Evolutionary conservation across 371 early-diverging fungal species (phyloP).

Genomic region (Syncephalis plumigaleata): DNA sequence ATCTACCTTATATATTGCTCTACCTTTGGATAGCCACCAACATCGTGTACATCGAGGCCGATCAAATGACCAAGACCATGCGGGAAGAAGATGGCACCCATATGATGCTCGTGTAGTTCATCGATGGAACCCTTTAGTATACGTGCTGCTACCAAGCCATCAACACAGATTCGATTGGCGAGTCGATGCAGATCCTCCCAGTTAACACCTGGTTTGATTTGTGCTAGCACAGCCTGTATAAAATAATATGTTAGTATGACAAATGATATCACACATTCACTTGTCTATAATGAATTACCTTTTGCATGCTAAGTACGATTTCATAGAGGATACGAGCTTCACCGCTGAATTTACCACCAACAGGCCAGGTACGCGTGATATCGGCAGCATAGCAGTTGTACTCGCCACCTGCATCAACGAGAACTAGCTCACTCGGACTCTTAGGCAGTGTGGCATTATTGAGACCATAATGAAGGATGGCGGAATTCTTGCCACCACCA

Average conservation of each 20-base stretch:
- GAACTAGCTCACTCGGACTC: conserved; percentile 38
- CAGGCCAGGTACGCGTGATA: conserved; percentile 81
- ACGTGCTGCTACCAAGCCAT: conserved; percentile 59
- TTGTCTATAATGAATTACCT: conserved; percentile 13
- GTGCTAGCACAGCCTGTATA: conserved; percentile 24
- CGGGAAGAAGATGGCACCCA: conserved; percentile 79
- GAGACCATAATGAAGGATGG: conserved; percentile 33
- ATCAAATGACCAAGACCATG: conserved; percentile 61
- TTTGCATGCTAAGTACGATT: conserved; percentile 74
- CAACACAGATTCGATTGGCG: conserved; percentile 47
- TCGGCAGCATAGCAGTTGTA: conserved; percentile 67
- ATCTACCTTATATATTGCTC: too few species aligned
- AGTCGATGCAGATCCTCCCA: conserved; percentile 83
- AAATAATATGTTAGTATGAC: too few species aligned
- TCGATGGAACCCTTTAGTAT: conserved; percentile 49
- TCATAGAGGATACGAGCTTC: conserved; percentile 63
- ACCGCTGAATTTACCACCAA: conserved; percentile 55
- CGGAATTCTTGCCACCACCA: conserved; percentile 30
- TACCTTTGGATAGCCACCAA: conserved; percentile 59
- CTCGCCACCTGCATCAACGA: conserved; percentile 85
- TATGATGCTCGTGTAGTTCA: conserved; percentile 42
- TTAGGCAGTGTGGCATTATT: conserved; percentile 18
- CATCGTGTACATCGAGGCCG: conserved; percentile 78
- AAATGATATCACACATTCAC: conserved; percentile 4
- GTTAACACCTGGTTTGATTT: conserved; percentile 58